Percentiles rank a stretch among this genome's conserved stretches.
Conservation (phyloP, 2,329 filamentous ascomycete genomes). For the Paecilomyces variotii region DNA sequence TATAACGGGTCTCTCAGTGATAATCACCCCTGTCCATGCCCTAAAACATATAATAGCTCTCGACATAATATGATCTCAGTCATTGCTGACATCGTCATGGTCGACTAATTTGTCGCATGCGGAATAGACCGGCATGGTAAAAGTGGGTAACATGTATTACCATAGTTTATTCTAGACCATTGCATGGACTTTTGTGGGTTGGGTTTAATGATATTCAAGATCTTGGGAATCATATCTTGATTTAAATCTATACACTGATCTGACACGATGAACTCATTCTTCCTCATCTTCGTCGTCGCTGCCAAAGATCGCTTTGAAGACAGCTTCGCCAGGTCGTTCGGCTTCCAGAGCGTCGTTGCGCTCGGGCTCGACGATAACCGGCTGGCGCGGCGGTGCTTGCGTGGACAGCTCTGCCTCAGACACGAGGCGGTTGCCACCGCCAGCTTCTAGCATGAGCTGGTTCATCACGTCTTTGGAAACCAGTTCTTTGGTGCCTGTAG, state of each 20-base stretch:
- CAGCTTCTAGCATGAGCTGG: conserved; percentile 44
- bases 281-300: conserved; percentile 66
- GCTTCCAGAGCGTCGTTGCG: conserved; percentile 72
- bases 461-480: conserved; percentile 49
- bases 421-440: conserved; percentile 10
- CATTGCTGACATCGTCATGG: background rate
- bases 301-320: conserved; percentile 91
- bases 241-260: background rate
- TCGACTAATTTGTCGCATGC: background rate
- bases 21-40: no score
- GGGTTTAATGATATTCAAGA: no score
- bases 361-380: conserved; percentile 55
- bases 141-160: background rate
- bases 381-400: conserved; percentile 5
- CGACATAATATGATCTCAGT: no score
- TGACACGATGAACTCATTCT: conserved; percentile 1
- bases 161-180: background rate
- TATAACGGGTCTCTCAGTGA: no score
- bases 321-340: conserved; percentile 65
- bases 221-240: background rate
- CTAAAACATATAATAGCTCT: no score
- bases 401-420: conserved; percentile 7
- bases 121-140: background rate
- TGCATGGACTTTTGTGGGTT: no score
- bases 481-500: conserved; percentile 35